Base-by-base conservation (phyloP, 2,329 filamentous ascomycete species). In the Phaeoacremonium minimum region DNA sequence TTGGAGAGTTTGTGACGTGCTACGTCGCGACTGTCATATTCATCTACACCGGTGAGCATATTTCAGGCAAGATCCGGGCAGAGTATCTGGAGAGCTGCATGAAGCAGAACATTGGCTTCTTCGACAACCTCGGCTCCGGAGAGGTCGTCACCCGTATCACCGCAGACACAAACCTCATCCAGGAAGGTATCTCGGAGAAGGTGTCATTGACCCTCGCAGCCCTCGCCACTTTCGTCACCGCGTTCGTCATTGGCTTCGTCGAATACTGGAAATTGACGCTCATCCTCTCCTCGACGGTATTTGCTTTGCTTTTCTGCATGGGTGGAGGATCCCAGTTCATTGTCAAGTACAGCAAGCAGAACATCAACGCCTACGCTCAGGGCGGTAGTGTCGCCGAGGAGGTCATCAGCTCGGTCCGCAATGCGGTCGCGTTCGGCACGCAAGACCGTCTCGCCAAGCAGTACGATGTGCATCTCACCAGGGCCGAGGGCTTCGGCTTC, bases 111-210 rank as follows among this genome's bases (percentile, higher is more conserved):
- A 91, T 95, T 57, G 89, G 80, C 31, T 95, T 87, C 60, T 95
- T 94, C 61, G 93, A 97, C 60, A 93, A 93, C 53, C 74, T 95
- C 12, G 91, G 90, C 35, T 85, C 89, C 20, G 90, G 91, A 40
- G 93, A 96, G 62, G 87, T 97, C 42, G 95, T 90, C 0, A 95
- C 90, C 2, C 83, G 90, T 45, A 95, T 96, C 49, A 97, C 91
- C 0, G 84, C 90, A 9, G 91, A 97, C 58, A 95, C 88, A 30
- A 96, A 95, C 52, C 69, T 95, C 36, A 83, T 97, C 37, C 91
- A 96, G 59, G 90, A 95, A 47, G 91, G 89, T 38, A 88, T 98
- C 31, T 94, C 87, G 0, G 87, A 95, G 60, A 95, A 95, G 66
- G 76, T 95, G 30, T 81, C 80, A 12, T 65, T 95, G 45, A 89